Conservation (phyloP, 2,329 filamentous ascomycete genomes). For the Epichloe elymi region DNA sequence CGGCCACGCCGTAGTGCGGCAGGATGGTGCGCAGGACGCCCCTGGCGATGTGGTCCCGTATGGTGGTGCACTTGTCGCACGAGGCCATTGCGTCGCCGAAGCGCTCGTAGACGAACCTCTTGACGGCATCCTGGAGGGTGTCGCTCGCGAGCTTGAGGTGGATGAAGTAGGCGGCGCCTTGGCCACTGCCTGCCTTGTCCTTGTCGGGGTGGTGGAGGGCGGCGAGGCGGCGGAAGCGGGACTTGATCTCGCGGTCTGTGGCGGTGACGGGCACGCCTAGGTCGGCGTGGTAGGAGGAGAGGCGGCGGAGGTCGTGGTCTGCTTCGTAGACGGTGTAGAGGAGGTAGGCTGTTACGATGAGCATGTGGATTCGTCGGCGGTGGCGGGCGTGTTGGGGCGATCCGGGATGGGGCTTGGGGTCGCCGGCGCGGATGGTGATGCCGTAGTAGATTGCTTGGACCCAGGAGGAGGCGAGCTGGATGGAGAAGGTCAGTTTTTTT, state of each 20-base stretch:
- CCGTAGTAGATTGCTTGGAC: slow-evolving; percentile 75
- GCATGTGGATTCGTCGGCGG: slow-evolving; percentile 69
- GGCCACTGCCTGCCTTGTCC: slow-evolving; percentile 27
- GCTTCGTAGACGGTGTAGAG: slow-evolving; percentile 88
- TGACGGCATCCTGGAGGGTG: slow-evolving; percentile 61
- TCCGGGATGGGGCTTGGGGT: slow-evolving; percentile 61
- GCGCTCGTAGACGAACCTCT: slow-evolving; percentile 78
- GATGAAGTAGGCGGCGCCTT: slow-evolving; percentile 49
- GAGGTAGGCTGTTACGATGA: slow-evolving; percentile 74
- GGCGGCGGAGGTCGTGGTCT: slow-evolving; percentile 61
- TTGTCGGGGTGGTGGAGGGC: slow-evolving; percentile 79
- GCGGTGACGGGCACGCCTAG: slow-evolving; percentile 58
- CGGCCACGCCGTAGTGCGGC: slow-evolving; percentile 48
- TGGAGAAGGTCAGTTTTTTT: slow-evolving; percentile 20
- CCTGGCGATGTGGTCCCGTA: slow-evolving; percentile 58
- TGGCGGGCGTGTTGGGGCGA: slow-evolving; percentile 57
- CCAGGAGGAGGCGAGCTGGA: slow-evolving; percentile 69
- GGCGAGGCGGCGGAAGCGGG: slow-evolving; percentile 66
- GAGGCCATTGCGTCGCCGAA: slow-evolving; percentile 61
- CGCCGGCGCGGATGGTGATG: slow-evolving; percentile 78
- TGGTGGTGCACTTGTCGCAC: slow-evolving; percentile 54
- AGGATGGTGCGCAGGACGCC: slow-evolving; percentile 47
- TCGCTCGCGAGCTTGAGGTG: slow-evolving; percentile 75
- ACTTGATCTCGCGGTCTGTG: slow-evolving; percentile 66
- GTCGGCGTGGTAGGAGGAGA: slow-evolving; percentile 66